A percentile compares a stretch with the other conserved stretches of the same genome.
These are phyloP conservation scores for Eucalyptus erythrocorys DNA, from an alignment of 345 rosid species.

Conservation along the genomic window DNA sequence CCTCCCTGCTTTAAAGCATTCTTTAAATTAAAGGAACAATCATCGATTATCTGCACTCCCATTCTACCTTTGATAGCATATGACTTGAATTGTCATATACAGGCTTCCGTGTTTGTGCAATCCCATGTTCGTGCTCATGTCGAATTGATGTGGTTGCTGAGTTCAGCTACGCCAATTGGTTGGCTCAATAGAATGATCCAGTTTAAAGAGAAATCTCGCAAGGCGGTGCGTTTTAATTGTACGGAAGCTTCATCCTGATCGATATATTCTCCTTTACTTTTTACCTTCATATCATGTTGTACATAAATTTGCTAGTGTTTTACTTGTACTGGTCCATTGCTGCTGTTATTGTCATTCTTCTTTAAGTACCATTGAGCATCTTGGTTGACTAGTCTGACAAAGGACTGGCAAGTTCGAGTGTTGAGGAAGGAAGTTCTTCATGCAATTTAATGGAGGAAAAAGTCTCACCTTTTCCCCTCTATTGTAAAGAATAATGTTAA, in stretches of 20 bases:
- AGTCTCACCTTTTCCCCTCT: background rate
- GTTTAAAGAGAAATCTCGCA: conserved; percentile 90
- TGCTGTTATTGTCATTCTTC: background rate
- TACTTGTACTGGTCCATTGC: background rate
- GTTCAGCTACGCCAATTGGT: conserved; percentile 81
- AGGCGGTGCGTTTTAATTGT: conserved; percentile 43
- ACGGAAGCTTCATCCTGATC: background rate
- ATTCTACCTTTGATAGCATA: background rate
- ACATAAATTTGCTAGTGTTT: background rate
- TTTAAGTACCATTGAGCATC: background rate
- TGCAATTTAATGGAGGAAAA: background rate
- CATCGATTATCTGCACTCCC: background rate
- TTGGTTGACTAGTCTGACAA: background rate
- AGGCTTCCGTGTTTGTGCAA: conserved; percentile 94
- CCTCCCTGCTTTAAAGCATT: background rate
- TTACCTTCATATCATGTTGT: background rate
- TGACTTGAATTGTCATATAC: conserved; percentile 6
- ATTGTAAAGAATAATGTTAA: background rate
- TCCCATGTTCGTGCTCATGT: conserved; percentile 76
- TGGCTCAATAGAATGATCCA: conserved; percentile 88
- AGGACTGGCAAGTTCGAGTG: background rate
- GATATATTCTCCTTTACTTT: background rate
- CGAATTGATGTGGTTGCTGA: conserved; percentile 76
- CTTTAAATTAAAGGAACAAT: background rate
- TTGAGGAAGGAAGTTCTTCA: background rate